Percentiles rank a stretch among this genome's conserved stretches.
phyloP scores from a whole-genome alignment of 331 rosid species.

The Pyrus hybrid region DNA sequence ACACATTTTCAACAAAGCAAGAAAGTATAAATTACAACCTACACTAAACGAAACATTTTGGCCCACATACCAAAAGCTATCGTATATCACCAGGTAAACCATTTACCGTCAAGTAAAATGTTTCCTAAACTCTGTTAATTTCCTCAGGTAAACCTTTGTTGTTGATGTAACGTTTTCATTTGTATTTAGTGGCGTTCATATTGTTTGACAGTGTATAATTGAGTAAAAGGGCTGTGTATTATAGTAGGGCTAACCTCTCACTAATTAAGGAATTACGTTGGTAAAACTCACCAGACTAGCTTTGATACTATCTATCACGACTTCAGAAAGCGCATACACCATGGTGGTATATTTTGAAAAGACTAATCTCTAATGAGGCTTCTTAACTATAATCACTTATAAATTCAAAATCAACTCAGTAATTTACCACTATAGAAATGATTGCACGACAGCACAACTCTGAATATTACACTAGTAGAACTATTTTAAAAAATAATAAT shows the following conservation, averaged over 20 bases:
- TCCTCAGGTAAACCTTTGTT: neutral
- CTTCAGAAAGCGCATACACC: too few species aligned
- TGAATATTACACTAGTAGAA: neutral
- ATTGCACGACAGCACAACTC: neutral
- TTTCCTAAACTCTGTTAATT: neutral
- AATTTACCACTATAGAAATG: neutral
- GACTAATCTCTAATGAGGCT: too few species aligned
- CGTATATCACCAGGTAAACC: neutral
- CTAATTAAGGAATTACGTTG: too few species aligned
- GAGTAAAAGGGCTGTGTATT: neutral
- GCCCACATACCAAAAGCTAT: constrained; percentile 31
- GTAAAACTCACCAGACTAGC: too few species aligned
- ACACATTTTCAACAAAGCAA: constrained; percentile 75
- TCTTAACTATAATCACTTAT: too few species aligned
- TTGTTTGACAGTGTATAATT: neutral
- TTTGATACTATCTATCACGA: too few species aligned
- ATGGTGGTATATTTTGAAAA: too few species aligned
- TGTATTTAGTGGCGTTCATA: neutral
- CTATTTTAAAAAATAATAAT: too few species aligned
- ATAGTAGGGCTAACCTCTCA: too few species aligned
- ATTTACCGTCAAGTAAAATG: constrained; percentile 9
- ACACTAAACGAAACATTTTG: constrained; percentile 36
- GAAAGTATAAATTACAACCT: constrained; percentile 31
- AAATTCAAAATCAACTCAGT: too few species aligned
- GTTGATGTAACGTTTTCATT: neutral